phyloP scores from a whole-genome alignment of 2,329 filamentous ascomycete species.

The Thelonectria discophora region DNA sequence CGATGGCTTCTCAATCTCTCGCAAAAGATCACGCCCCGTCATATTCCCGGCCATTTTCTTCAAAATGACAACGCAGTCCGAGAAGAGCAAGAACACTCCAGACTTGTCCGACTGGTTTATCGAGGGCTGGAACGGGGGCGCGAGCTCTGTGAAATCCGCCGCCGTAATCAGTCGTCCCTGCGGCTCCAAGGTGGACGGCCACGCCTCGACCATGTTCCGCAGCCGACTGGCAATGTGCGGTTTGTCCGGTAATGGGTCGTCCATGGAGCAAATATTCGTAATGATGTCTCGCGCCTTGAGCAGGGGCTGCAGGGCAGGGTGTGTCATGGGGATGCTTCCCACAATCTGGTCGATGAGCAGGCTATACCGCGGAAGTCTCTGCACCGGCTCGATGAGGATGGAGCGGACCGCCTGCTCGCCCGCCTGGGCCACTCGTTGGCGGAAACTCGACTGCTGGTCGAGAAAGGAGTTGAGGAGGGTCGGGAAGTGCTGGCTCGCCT shows the following conservation, averaged over 20 bases:
- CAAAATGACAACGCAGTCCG: slow-evolving; percentile 80
- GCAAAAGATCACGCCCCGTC: slow-evolving; percentile 79
- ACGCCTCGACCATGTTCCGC: slow-evolving; percentile 78
- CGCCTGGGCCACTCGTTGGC: slow-evolving; percentile 79
- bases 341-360: slow-evolving; percentile 96
- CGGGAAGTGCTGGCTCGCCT: slow-evolving; percentile 86
- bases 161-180: slow-evolving; percentile 82
- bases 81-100: slow-evolving; percentile 84
- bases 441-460: slow-evolving; percentile 83
- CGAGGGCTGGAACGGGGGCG: slow-evolving; percentile 70
- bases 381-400: slow-evolving; percentile 93
- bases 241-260: slow-evolving; percentile 74
- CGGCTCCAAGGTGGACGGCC: slow-evolving; percentile 77
- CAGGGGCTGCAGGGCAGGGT: slow-evolving; percentile 84
- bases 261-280: slow-evolving; percentile 95
- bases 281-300: slow-evolving; percentile 92
- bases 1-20: slow-evolving; percentile 85
- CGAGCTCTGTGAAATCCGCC: slow-evolving; percentile 80
- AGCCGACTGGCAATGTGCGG: slow-evolving; percentile 78
- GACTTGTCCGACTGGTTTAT: slow-evolving; percentile 57
- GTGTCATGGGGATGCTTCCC: slow-evolving; percentile 82
- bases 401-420: slow-evolving; percentile 93
- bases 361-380: slow-evolving; percentile 92
- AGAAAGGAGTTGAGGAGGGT: slow-evolving; percentile 81
- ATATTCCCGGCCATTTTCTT: slow-evolving; percentile 72